Evolutionary conservation across 2,329 filamentous ascomycete species (phyloP).

Genomic region (Ceratocystis harringtonii): DNA sequence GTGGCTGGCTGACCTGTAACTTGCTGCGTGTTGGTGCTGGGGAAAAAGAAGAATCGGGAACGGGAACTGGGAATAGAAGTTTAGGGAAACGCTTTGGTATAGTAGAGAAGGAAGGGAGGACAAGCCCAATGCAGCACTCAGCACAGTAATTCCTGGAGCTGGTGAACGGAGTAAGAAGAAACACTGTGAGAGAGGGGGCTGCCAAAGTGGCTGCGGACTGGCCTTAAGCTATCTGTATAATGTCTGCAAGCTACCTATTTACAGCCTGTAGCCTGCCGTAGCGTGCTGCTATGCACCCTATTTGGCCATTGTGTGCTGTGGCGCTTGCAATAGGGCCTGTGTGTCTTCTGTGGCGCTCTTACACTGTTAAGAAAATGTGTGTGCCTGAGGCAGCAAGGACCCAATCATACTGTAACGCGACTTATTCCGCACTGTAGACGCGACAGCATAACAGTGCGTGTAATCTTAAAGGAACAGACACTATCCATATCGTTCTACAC

Average conservation of each 20-base stretch:
- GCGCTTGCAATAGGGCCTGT: constrained; percentile 5
- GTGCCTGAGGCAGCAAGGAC: constrained; percentile 14
- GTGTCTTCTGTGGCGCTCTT: background rate
- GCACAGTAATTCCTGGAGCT: constrained; percentile 1
- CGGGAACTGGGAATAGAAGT: background rate
- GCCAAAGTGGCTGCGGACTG: background rate
- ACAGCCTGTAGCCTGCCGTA: no score
- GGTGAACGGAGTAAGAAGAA: background rate
- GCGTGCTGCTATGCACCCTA: no score
- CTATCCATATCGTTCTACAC: background rate
- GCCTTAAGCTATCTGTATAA: background rate
- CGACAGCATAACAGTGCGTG: background rate
- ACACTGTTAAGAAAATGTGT: background rate
- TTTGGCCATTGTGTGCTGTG: background rate
- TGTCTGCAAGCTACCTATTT: no score
- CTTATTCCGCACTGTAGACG: constrained; percentile 1
- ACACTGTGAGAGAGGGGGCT: background rate
- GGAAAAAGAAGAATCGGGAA: background rate
- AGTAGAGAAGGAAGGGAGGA: background rate
- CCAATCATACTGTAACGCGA: constrained; percentile 1
- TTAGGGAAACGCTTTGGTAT: background rate
- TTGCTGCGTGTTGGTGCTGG: background rate
- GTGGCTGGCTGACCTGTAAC: no score
- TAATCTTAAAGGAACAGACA: background rate
- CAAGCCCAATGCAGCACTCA: constrained; percentile 5